Evolutionary conservation across 2,329 filamentous ascomycete genomes (phyloP), one percentile per base, ranked within the genome.

Genomic region (Microthyrium microscopicum): DNA sequence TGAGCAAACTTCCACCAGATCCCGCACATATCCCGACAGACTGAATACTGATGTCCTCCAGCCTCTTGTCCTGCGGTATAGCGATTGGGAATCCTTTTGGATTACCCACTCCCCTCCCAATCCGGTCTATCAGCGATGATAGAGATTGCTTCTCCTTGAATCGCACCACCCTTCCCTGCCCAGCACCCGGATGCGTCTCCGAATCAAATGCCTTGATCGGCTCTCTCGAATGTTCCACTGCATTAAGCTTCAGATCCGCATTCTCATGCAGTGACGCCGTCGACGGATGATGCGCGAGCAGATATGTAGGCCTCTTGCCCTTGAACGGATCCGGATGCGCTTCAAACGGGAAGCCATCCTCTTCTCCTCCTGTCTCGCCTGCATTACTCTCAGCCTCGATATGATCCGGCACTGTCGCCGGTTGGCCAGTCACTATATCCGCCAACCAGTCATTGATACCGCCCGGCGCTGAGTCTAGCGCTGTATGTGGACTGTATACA

Each of bases 391-490:
- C 7, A 12, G 20, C 29, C 18, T 37, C 49, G 44, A 21, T 50
- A 52, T n/a, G 44, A 41, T 39, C 41, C 28, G 38, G 37, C 2
- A 44, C 36, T 11, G 40, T 41, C 20, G 50, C 51, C 8, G 53
- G 54, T 21, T 59, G 63, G 20, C 72, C 74, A 2, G 76, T 74
- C 15, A 94, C 71, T 31, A 91, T 76, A 48, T 91, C 79, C 39
- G 82, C 83, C 7, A 98, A 73, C 87, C 87, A 98, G 53, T 92
- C 82, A 49, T 85, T 91, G 44, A 98, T 70, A 4, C 89, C 89
- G 13, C 75, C 72, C 1, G 74, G 71, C 1, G 81, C 81, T 25
- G 83, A 83, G 55, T 98, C 89, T 27, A 95, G 73, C 11, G 89
- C 87, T 1, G 89, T 98, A 57, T 98, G 89, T 1, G 89, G 89